Evolutionary conservation across 176 grass and related monocot species (phyloP), one percentile per base, ranked within the genome.

Genomic region (Dendrocalamus sinicus): DNA sequence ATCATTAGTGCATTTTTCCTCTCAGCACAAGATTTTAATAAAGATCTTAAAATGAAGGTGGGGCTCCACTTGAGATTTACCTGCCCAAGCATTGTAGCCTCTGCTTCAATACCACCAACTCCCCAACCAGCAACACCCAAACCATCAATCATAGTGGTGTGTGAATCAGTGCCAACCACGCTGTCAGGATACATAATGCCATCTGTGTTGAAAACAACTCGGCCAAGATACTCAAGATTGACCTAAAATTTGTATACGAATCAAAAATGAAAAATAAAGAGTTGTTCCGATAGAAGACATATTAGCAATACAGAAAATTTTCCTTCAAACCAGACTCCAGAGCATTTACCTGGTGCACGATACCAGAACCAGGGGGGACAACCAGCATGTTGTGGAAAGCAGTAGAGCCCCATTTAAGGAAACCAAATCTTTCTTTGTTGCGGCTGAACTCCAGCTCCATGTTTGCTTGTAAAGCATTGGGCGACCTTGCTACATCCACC

Each of bases 131-230:
- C 95, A 83, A 98, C 95, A 84, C 95, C 95, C 67, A 98, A 85
- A 82, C 95, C 91, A 87, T 98, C 93, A 85, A 98, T 95, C 95
- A 98, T 98, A 43, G 95, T 98, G 52, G 95, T 98, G 81, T 98
- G 95, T 12, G 95, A 98, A 82, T 98, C 93, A 74, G 95, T 98
- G 45, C 95, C 95, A 76, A 98, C 95, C 81, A 95, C 95, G 3
- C 95, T 95, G 72, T 98, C 95, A 51, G 89, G 95, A 43, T 98
- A 98, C 15, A 98, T 61, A 24, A 95, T 37, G 37, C 93, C 93
- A 47, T 92, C 81, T 28, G 80, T 90, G 86, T 92, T 95, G 89
- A 98, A 98, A 74, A 98, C 93, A 77, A 98, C 95, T 72, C 93
- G 83, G 32, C 91, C 91, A 84, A 98, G 93, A 89, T 98, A 98